phyloP scores from a whole-genome alignment of 192 early-diverging fungal genomes.

The Pilaira anomala region DNA sequence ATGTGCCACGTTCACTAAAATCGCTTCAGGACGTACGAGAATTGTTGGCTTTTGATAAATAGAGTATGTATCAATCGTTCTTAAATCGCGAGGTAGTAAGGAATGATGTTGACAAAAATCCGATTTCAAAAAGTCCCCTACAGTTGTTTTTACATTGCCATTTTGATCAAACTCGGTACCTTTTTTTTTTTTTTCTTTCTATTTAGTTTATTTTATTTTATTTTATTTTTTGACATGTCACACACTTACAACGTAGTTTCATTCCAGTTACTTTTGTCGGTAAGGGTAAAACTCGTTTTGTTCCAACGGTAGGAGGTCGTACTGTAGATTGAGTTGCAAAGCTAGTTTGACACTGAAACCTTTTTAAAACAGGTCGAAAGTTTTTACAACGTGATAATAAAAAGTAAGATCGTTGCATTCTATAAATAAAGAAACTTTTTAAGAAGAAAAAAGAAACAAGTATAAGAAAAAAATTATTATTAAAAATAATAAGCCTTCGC shows the following conservation, averaged over 20 bases:
- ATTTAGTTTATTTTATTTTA: background rate
- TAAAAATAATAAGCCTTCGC: no score
- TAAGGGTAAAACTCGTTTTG: background rate
- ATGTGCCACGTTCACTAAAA: slow-evolving; percentile 79
- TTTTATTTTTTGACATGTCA: background rate
- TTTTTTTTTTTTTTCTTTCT: slow-evolving; percentile 22
- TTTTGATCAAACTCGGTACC: slow-evolving; percentile 66
- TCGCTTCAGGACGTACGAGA: slow-evolving; percentile 76
- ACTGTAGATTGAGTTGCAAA: no score
- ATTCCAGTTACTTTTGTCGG: slow-evolving; percentile 12
- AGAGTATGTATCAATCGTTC: slow-evolving; percentile 74
- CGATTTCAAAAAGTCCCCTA: slow-evolving; percentile 73
- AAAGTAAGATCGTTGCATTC: no score
- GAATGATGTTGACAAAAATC: slow-evolving; percentile 76
- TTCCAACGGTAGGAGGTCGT: no score
- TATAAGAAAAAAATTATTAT: no score
- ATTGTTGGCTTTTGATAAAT: slow-evolving; percentile 80
- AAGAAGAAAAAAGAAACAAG: no score
- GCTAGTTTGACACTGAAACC: no score
- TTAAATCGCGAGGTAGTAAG: slow-evolving; percentile 81
- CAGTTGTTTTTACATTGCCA: slow-evolving; percentile 66
- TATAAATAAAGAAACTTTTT: no score
- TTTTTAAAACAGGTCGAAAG: no score
- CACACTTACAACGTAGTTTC: slow-evolving; percentile 20
- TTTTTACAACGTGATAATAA: no score